Percentiles rank a stretch among this genome's conserved stretches.
Conservation (phyloP, 768 basidiomycete genomes). For the Coprinopsis strossmayeri region DNA sequence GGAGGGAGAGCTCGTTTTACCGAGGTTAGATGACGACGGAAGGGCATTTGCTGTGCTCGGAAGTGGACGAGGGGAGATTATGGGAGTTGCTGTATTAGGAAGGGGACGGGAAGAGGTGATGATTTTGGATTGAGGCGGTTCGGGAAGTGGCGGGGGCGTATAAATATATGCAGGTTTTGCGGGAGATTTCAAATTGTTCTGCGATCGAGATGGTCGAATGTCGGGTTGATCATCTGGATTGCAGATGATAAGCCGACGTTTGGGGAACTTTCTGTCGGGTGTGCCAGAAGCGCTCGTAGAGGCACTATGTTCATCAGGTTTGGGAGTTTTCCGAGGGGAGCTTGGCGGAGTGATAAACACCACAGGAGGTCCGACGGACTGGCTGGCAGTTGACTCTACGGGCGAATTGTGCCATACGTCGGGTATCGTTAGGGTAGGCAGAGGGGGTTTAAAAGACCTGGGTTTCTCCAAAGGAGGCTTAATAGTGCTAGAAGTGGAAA, state of each 20-base stretch:
- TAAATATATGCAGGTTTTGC: constrained; percentile 2
- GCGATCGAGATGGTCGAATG: not conserved
- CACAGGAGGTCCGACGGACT: constrained; percentile 1
- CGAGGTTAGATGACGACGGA: not conserved
- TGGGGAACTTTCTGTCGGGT: not conserved
- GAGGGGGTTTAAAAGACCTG: not conserved
- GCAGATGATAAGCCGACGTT: constrained; percentile 1
- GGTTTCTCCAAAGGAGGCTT: not conserved
- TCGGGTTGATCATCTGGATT: constrained; percentile 6
- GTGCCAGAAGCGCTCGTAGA: constrained; percentile 3
- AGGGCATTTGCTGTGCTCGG: too few relatives aligned
- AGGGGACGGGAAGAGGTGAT: not conserved
- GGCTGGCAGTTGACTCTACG: not conserved
- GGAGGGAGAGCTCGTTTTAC: not conserved
- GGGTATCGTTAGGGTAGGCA: constrained; percentile 1
- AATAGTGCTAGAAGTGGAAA: not conserved
- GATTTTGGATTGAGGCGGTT: not conserved
- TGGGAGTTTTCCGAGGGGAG: not conserved
- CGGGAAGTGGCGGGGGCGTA: constrained; percentile 8
- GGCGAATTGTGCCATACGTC: not conserved
- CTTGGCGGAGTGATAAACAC: constrained; percentile 5
- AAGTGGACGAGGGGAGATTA: too few relatives aligned
- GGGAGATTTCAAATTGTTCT: not conserved
- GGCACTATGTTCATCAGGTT: not conserved
- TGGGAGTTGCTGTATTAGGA: not conserved